Percentiles rank a stretch among this genome's conserved stretches.
phyloP scores from a whole-genome alignment of 352 stramenopile species.

The Phytopythium chamaehyphon region DNA sequence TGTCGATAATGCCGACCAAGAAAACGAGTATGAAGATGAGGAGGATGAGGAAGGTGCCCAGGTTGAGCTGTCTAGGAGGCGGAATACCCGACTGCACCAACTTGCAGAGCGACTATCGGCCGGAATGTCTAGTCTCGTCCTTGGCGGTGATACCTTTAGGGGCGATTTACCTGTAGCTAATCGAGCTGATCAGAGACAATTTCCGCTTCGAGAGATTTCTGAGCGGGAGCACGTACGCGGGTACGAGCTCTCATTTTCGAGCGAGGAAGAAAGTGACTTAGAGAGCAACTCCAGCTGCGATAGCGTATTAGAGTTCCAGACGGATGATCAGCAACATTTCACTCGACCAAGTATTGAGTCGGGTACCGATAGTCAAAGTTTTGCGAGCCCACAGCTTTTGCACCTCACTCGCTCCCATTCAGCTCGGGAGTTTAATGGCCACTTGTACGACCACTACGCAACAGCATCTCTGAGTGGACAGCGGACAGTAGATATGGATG shows the following conservation, averaged over 20 bases:
- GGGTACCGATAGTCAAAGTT: too few species aligned
- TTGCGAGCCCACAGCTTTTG: too few species aligned
- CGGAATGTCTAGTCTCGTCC: neutral
- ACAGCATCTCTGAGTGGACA: too few species aligned
- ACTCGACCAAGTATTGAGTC: neutral
- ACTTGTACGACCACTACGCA: conserved; percentile 5
- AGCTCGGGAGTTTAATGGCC: neutral
- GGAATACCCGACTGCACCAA: too few species aligned
- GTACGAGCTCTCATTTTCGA: conserved; percentile 4
- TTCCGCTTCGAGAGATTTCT: neutral
- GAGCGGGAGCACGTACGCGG: neutral
- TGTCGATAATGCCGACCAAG: too few species aligned
- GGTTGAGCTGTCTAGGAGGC: too few species aligned
- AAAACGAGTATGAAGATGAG: too few species aligned
- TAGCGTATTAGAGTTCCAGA: conserved; percentile 23
- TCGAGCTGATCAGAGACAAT: neutral
- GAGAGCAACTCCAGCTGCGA: conserved; percentile 20
- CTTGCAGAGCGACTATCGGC: neutral
- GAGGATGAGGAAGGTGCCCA: too few species aligned
- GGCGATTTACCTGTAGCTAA: too few species aligned
- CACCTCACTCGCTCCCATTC: too few species aligned
- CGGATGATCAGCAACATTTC: conserved; percentile 5
- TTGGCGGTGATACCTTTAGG: conserved; percentile 10
- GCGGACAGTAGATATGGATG: too few species aligned
- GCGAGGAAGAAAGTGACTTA: conserved; percentile 5